phyloP scores from a whole-genome alignment of 495 filamentous ascomycete genomes.

The Parachaetomium inaequale region DNA sequence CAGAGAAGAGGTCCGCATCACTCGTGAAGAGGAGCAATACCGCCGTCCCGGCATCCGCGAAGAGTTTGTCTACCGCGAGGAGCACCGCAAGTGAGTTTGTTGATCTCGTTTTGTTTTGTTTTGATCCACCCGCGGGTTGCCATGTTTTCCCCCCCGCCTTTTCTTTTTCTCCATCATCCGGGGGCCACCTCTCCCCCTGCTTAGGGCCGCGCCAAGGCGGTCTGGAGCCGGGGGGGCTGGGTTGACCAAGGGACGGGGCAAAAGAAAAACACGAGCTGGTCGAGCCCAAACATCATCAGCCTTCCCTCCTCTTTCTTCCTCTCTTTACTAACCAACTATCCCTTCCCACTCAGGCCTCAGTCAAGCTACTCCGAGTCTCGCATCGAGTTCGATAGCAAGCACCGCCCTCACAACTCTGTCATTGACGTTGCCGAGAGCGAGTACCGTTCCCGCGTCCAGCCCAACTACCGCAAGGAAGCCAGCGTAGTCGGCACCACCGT shows the following conservation, averaged over 20 bases:
- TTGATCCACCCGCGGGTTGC: constrained; percentile 4
- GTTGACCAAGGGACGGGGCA: constrained; percentile 33
- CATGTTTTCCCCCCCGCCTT: constrained; percentile 7
- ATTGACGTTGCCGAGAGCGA: constrained; percentile 83
- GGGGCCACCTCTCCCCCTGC: constrained; percentile 8
- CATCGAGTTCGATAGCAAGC: constrained; percentile 54
- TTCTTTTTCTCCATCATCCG: constrained; percentile 8
- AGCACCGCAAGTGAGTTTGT: constrained; percentile 43
- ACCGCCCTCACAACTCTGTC: constrained; percentile 50
- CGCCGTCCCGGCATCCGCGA: constrained; percentile 54
- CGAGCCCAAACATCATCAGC: neutral
- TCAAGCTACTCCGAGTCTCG: constrained; percentile 60
- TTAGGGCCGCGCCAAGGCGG: constrained; percentile 14
- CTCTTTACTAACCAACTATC: constrained; percentile 21
- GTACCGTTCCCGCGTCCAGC: constrained; percentile 74
- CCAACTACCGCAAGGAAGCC: constrained; percentile 59
- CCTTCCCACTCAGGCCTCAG: constrained; percentile 45
- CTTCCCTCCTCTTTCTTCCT: neutral
- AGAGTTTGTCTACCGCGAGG: constrained; percentile 53
- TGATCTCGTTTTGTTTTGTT: constrained; percentile 18
- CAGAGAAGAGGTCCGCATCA: constrained; percentile 74
- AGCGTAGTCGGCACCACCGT: constrained; percentile 50
- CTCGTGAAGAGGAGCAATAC: constrained; percentile 63
- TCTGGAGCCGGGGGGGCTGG: constrained; percentile 15
- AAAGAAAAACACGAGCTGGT: neutral